Conservation (phyloP, 1,284 basidiomycete species). For the Chalciporus sp. region DNA sequence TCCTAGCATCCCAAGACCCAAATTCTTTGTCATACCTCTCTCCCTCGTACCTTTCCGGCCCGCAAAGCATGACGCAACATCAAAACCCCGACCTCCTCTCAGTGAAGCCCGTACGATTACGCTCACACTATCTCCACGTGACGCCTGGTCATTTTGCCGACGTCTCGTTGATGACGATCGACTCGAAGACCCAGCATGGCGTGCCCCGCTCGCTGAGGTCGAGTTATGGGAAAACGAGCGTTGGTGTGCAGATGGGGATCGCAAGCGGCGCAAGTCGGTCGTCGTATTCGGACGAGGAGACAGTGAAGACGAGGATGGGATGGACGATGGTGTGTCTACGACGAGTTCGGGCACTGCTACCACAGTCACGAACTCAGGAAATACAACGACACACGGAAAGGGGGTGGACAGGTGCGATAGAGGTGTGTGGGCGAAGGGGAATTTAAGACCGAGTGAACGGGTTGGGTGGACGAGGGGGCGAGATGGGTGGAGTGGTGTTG, state of each 20-base stretch:
- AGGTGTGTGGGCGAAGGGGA: conserved; percentile 58
- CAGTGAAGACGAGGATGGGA: conserved; percentile 5
- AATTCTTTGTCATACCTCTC: neutral
- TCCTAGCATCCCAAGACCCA: conserved; percentile 6
- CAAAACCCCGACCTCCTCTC: neutral
- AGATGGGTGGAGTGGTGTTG: conserved; percentile 71
- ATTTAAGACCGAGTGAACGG: conserved; percentile 58
- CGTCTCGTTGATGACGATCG: conserved; percentile 63
- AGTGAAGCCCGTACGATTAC: conserved; percentile 9
- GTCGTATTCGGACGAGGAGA: conserved; percentile 8
- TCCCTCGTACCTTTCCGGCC: neutral
- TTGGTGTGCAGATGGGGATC: conserved; percentile 35
- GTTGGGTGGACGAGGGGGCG: conserved; percentile 68
- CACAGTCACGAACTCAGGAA: neutral
- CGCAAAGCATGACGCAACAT: neutral
- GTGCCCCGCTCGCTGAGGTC: conserved; percentile 60
- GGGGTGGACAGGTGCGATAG: neutral
- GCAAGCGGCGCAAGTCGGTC: conserved; percentile 16
- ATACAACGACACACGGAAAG: neutral
- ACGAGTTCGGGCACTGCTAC: conserved; percentile 20
- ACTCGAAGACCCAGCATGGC: conserved; percentile 65
- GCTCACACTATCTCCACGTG: conserved; percentile 20
- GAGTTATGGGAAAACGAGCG: conserved; percentile 82
- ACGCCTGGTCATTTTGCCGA: conserved; percentile 35
- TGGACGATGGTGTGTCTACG: conserved; percentile 22